Evolutionary conservation across 805 yeast species (phyloP).

Genomic region (Millerozyma acaciae): DNA sequence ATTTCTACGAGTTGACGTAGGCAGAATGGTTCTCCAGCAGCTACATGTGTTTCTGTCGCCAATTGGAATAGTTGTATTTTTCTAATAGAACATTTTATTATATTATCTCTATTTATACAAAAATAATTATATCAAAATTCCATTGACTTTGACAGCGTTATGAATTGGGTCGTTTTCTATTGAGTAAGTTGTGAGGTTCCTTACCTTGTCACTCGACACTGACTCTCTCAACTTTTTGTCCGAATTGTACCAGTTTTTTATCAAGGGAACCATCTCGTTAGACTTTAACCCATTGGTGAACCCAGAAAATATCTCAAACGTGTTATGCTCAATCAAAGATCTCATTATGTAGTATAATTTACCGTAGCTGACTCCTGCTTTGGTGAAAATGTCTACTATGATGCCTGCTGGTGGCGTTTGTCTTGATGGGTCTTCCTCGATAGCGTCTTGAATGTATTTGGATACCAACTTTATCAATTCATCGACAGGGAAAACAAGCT

Average conservation of each 20-base stretch:
- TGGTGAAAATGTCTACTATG: conserved; percentile 57
- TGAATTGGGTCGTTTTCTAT: conserved; percentile 55
- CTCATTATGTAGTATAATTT: conserved; percentile 62
- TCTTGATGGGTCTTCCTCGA: conserved; percentile 25
- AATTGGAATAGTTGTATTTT: not conserved
- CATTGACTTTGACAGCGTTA: conserved; percentile 17
- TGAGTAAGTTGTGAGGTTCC: conserved; percentile 43
- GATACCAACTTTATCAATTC: conserved; percentile 64
- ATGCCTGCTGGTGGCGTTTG: conserved; percentile 49
- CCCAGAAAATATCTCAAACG: conserved; percentile 48
- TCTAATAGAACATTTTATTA: too few relatives aligned
- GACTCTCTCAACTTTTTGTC: conserved; percentile 63
- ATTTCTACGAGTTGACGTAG: conserved; percentile 41
- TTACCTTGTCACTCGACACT: conserved; percentile 44
- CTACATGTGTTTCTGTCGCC: not conserved
- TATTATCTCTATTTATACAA: conserved; percentile 1
- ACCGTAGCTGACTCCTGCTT: conserved; percentile 61
- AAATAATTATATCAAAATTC: conserved; percentile 8
- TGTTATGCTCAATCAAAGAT: conserved; percentile 58
- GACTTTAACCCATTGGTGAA: conserved; percentile 37
- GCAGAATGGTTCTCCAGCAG: conserved; percentile 5
- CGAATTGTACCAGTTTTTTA: conserved; percentile 61
- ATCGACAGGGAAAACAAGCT: conserved; percentile 75
- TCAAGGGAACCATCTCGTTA: conserved; percentile 59
- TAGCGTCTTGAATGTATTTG: conserved; percentile 44